Percentiles rank a stretch among this genome's conserved stretches.
These are phyloP conservation scores for Nectriaceae sp. DNA, from an alignment of 2,329 filamentous ascomycete genomes.

Conservation along the genomic window DNA sequence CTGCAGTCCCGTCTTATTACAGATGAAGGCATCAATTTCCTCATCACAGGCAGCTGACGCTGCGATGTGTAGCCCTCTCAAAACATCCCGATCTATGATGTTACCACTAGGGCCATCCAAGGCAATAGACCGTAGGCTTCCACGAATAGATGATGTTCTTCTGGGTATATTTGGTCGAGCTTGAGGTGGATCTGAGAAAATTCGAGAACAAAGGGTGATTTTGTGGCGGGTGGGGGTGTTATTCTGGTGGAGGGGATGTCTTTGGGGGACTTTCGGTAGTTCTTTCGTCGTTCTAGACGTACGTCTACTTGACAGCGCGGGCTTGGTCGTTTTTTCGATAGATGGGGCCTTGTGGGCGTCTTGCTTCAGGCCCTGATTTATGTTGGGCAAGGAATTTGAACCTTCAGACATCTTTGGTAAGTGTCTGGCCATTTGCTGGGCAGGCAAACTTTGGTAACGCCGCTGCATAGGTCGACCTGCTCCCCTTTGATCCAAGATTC, in stretches of 20 bases:
- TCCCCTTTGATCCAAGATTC: constrained; percentile 3
- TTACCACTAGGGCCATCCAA: constrained; percentile 37
- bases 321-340: constrained; percentile 3
- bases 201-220: constrained; percentile 29
- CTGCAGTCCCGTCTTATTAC: constrained; percentile 51
- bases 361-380: constrained; percentile 4
- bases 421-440: constrained; percentile 1
- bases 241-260: background rate
- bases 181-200: constrained; percentile 23
- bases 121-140: constrained; percentile 19
- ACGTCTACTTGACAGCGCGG: background rate
- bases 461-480: constrained; percentile 7
- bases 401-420: background rate
- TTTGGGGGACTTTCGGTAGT: background rate
- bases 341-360: background rate
- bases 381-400: constrained; percentile 10
- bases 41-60: constrained; percentile 58
- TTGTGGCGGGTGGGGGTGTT: constrained; percentile 13
- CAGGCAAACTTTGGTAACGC: constrained; percentile 19
- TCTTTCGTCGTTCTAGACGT: background rate
- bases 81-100: constrained; percentile 52
- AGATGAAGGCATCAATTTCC: constrained; percentile 53
- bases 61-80: constrained; percentile 57
- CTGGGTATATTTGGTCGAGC: constrained; percentile 37
- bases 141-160: constrained; percentile 37